Base-by-base conservation (phyloP, 192 early-diverging fungal species). In the Coemansia sp. region DNA sequence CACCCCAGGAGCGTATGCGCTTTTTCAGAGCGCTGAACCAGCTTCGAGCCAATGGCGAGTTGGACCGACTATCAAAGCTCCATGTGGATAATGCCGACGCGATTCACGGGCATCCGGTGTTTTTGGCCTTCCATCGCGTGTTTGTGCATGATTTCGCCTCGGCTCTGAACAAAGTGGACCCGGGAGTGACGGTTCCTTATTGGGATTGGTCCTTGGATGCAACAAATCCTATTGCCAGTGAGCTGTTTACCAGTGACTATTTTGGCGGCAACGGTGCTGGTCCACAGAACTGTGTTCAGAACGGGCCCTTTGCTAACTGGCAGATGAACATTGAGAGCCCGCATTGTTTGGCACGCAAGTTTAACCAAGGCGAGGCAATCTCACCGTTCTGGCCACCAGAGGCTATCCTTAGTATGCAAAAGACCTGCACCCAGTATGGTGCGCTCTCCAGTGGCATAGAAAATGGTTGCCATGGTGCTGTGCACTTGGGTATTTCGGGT, bases 151-250 rank as follows among this genome's bases (percentile, higher is more conserved):
- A 63, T 11, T 83, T 78, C 60, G 81, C 82, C 29, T 18, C 53
- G 2, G 77, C 65, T 0, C 58, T 85, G 5, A 65, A 78, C 45
- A 56, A 47, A 26, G 58, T 72, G 9, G 70, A 80, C 24, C 69
- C 80, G 1, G 69, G 63, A 23, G 68, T 77, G 34, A 51, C 62
- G 2, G 72, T 72, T 15, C 76, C 70, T 6, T 78, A 78, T 56
- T 78, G 76, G 76, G 76, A 78, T 58, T 78, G 76, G 76, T 67
- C 69, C 7, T 46, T 78, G 7, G 76, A 78, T 44, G 69, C 76
- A 10, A 72, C 46, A 17, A 56, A 67, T 24, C 81, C 72, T 7
- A 38, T 45, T 24, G 9, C 46, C 0, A 71, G 81, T 32, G 51
- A 47, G 0, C 20, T 64, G 22, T 62, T 70, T 24, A 66, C 81